phyloP scores from a whole-genome alignment of 2,329 filamentous ascomycete genomes.

The Stemphylium vesicarium region DNA sequence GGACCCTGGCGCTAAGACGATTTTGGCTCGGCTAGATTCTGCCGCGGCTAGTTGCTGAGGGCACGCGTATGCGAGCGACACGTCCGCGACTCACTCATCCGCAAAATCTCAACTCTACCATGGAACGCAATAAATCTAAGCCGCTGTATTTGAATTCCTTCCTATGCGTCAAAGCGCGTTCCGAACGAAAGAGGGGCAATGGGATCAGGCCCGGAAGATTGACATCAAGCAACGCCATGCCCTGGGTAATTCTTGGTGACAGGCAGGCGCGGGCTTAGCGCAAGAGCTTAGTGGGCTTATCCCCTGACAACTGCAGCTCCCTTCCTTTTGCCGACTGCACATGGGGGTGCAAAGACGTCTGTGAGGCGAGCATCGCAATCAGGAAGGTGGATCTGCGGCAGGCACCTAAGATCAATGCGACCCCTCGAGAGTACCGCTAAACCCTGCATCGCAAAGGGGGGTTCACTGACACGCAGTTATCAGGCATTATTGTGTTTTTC shows the following conservation, averaged over 20 bases:
- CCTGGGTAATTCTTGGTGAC: slow-evolving; percentile 17
- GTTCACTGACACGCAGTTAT: not conserved
- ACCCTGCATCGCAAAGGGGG: slow-evolving; percentile 2
- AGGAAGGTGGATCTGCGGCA: slow-evolving; percentile 5
- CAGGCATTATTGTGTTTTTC: not conserved
- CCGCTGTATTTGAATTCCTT: not conserved
- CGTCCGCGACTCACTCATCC: slow-evolving; percentile 9
- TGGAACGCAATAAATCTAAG: not conserved
- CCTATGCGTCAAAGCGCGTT: not conserved
- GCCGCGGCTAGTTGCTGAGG: slow-evolving; percentile 10
- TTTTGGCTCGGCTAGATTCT: slow-evolving; percentile 12
- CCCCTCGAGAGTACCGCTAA: not conserved
- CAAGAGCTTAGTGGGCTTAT: slow-evolving; percentile 27
- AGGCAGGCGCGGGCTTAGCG: slow-evolving; percentile 22
- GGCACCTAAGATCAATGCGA: slow-evolving; percentile 1
- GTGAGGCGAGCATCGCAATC: not conserved
- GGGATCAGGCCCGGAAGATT: not conserved
- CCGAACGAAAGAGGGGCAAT: not conserved
- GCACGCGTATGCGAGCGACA: slow-evolving; percentile 13
- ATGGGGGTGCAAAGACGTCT: not conserved
- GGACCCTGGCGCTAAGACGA: slow-evolving; percentile 21
- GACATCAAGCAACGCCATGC: slow-evolving; percentile 37
- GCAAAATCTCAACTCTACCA: slow-evolving; percentile 8
- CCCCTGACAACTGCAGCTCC: slow-evolving; percentile 21
- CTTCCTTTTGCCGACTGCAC: slow-evolving; percentile 8